Base-by-base conservation (phyloP, 1,139 yeast species). In the Yamadazyma pseudoaaseri region DNA sequence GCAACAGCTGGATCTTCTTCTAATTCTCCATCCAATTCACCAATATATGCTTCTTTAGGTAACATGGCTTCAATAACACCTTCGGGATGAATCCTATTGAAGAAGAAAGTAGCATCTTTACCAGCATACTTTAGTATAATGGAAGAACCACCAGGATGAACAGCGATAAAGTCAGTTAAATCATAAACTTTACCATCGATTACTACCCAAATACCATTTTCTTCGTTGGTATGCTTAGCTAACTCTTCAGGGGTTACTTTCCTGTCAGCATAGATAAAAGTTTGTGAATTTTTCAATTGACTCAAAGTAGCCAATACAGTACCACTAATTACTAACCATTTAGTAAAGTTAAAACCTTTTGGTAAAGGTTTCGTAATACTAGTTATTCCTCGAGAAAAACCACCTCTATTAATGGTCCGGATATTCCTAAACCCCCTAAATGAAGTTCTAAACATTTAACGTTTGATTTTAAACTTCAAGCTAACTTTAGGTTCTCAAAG, bases 81-180 rank as follows among this genome's bases (percentile, higher is more conserved):
- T 11, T 82, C 75, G 0, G 96, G 95, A 58, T 90, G 98, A 38
- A 90, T 73, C 6, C 95, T 95, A 41, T 73, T 77, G 51, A 76
- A 76, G 8, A 70, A 78, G 45, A 71, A 73, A 23, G 81, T 73
- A n/a, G 80, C 80, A 47, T 76, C 81, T 38, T 70, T 63, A 1
- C 81, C 81, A 6, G 80, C 81, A 44, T 70, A 72, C 45, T 71
- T 70, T 41, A 75, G 51, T 28, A 76, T 72, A 29, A 76, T 70
- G 6, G 62, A 74, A 1, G 67, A 51, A 2, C 81, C 81, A 10
- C 81, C 81, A 0, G 81, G 81, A 42, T 74, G 80, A 34, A 73
- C 68, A 23, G 57, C 57, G 13, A 76, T 45, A 44, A 76, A 76
- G 28, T 60, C 60, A 9, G 74, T 64, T 18, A 75, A 71, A 48